Conservation (phyloP, 2,329 filamentous ascomycete genomes). For the Arthrobotrys iridis region DNA sequence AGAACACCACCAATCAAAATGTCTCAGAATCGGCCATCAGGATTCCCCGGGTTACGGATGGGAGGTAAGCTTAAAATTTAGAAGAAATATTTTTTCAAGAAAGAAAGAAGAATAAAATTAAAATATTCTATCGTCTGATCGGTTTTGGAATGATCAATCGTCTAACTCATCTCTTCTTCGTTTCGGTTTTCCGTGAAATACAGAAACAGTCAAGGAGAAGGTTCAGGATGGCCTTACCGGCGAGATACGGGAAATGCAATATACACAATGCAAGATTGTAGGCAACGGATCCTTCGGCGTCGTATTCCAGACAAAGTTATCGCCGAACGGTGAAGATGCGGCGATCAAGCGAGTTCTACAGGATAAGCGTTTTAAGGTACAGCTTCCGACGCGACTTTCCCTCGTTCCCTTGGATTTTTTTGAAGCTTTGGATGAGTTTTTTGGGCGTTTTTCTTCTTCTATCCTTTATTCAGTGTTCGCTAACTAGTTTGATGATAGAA, state of each 20-base stretch:
- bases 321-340: conserved; percentile 96
- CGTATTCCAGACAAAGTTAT: conserved; percentile 98
- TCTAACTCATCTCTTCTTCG: not conserved
- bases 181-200: too few relatives aligned
- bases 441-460: not conserved
- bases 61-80: conserved; percentile 77
- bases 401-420: too few relatives aligned
- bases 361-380: conserved; percentile 99
- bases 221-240: conserved; percentile 98
- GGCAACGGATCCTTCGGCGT: conserved; percentile 99
- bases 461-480: not conserved
- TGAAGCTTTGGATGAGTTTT: too few relatives aligned
- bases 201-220: conserved; percentile 98
- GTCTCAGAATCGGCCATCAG: conserved; percentile 91
- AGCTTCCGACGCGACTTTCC: conserved; percentile 23
- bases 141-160: too few relatives aligned
- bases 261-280: conserved; percentile 99
- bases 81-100: conserved; percentile 39
- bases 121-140: conserved; percentile 44
- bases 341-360: conserved; percentile 99
- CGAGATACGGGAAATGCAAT: conserved; percentile 95
- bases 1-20: conserved; percentile 65
- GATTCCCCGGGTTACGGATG: conserved; percentile 89
- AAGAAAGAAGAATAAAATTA: too few relatives aligned
- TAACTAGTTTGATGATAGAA: conserved; percentile 72